These are phyloP conservation scores for Polyporus arcularius DNA, from an alignment of 768 basidiomycete species.

Conservation along the genomic window DNA sequence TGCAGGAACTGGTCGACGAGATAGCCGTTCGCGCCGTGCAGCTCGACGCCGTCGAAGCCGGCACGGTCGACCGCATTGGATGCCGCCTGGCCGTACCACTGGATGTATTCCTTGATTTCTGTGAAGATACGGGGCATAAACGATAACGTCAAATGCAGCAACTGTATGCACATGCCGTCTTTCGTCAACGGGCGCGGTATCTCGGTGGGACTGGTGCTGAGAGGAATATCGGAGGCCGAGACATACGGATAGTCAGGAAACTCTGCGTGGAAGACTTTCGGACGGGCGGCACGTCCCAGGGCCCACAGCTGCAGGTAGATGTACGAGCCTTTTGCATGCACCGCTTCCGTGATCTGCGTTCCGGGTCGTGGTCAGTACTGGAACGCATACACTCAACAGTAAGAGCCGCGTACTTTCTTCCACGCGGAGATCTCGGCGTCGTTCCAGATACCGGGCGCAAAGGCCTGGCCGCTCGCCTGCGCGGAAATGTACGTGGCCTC, in stretches of 20 bases:
- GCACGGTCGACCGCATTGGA: conserved; percentile 35
- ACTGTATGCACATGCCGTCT: conserved; percentile 3
- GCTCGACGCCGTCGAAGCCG: conserved; percentile 51
- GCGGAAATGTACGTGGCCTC: conserved; percentile 57
- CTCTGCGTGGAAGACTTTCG: conserved; percentile 38
- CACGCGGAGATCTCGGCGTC: conserved; percentile 55
- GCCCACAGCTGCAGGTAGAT: conserved; percentile 64
- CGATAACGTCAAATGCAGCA: too few relatives aligned
- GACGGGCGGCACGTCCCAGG: conserved; percentile 45
- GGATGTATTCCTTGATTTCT: conserved; percentile 40
- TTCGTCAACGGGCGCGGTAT: conserved; percentile 28
- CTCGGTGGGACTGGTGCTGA: conserved; percentile 5
- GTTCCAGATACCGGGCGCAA: conserved; percentile 65
- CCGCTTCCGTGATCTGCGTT: conserved; percentile 51
- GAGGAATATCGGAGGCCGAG: conserved; percentile 34
- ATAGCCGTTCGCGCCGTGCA: conserved; percentile 35
- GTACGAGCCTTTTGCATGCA: conserved; percentile 53
- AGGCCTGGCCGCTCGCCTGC: conserved; percentile 46
- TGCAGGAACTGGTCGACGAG: conserved; percentile 45
- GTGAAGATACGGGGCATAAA: not conserved
- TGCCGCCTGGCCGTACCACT: conserved; percentile 25
- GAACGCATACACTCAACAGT: too few relatives aligned
- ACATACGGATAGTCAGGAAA: conserved; percentile 35
- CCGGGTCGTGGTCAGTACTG: too few relatives aligned
- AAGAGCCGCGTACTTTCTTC: conserved; percentile 40